A percentile compares a stretch with the other conserved stretches of the same genome.
phyloP scores from a whole-genome alignment of 2,329 filamentous ascomycete genomes.

The Trichoderma sp. region DNA sequence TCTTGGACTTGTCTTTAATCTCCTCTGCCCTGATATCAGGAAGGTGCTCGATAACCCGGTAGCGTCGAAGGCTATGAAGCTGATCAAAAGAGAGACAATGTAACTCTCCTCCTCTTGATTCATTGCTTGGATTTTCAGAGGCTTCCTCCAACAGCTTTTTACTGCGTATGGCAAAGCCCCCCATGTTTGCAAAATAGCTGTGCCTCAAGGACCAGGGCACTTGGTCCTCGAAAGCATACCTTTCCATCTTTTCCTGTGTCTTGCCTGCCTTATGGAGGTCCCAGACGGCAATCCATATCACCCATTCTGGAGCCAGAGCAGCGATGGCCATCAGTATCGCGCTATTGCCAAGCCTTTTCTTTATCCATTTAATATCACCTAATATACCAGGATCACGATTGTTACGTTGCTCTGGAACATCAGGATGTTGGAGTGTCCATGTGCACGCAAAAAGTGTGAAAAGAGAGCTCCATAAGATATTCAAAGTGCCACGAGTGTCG shows the following conservation, averaged over 20 bases:
- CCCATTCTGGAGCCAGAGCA: background rate
- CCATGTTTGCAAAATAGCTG: slow-evolving; percentile 1
- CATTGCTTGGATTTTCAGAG: no score
- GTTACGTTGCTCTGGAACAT: background rate
- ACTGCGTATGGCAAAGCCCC: background rate
- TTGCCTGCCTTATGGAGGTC: background rate
- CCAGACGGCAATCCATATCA: background rate
- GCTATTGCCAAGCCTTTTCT: background rate
- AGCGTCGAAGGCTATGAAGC: background rate
- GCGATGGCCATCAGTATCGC: background rate
- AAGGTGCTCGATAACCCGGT: background rate
- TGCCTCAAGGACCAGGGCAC: background rate
- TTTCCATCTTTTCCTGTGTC: background rate
- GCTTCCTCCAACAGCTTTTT: background rate
- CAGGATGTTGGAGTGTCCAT: background rate
- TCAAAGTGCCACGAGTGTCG: background rate
- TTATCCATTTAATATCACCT: background rate
- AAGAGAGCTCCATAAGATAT: slow-evolving; percentile 4
- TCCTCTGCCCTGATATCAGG: background rate
- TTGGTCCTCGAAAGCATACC: fast-evolving
- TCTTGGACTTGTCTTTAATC: background rate
- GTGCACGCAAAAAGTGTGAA: slow-evolving; percentile 2
- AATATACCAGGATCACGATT: no score
- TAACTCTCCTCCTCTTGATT: fast-evolving
- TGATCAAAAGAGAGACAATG: background rate